phyloP scores from a whole-genome alignment of 768 basidiomycete species.

The Kwoniella europaea region DNA sequence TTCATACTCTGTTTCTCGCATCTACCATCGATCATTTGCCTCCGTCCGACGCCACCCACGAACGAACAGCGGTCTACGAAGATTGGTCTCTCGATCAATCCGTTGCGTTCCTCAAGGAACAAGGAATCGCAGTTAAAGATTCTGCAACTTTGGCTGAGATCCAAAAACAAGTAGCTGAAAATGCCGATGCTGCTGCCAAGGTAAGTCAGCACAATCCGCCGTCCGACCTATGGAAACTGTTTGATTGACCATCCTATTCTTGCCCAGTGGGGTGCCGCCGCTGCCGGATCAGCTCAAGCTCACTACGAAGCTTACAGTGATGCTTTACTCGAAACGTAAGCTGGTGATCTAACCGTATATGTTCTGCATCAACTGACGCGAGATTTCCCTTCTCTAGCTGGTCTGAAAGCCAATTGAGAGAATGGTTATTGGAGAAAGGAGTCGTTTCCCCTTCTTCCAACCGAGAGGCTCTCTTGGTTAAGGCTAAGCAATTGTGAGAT shows the following conservation, averaged over 20 bases:
- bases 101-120: conserved; percentile 71
- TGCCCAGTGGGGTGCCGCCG: conserved; percentile 48
- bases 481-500: conserved; percentile 70
- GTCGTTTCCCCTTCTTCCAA: conserved; percentile 79
- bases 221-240: too few species aligned
- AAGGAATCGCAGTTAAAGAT: conserved; percentile 66
- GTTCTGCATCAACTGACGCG: conserved; percentile 3
- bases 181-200: conserved; percentile 56
- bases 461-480: conserved; percentile 75
- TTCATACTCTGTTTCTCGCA: neutral
- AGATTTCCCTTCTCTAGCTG: conserved; percentile 60
- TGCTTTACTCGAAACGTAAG: conserved; percentile 66
- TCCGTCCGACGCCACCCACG: conserved; percentile 7
- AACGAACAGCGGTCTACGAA: conserved; percentile 49
- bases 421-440: conserved; percentile 85
- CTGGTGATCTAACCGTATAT: neutral
- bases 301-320: conserved; percentile 63
- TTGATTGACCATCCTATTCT: too few species aligned
- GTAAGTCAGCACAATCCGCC: conserved; percentile 29
- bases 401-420: conserved; percentile 80
- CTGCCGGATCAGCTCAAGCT: conserved; percentile 52
- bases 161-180: conserved; percentile 59
- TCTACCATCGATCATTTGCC: conserved; percentile 2
- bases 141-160: conserved; percentile 59
- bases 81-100: conserved; percentile 72